These are phyloP conservation scores for Pleurotus ostreatus DNA, from an alignment of 768 basidiomycete genomes.

Conservation along the genomic window DNA sequence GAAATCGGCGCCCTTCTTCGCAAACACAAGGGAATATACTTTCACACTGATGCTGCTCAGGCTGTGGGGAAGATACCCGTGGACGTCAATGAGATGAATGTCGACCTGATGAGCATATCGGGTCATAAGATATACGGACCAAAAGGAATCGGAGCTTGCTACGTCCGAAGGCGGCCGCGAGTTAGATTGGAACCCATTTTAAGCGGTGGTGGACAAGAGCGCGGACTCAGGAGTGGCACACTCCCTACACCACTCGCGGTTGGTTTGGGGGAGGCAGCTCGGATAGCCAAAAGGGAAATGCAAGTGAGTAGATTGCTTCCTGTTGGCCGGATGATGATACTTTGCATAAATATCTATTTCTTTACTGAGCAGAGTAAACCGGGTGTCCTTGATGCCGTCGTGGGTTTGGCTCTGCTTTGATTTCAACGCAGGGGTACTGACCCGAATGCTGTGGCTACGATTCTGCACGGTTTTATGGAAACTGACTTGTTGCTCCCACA, in stretches of 20 bases:
- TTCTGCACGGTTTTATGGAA: not conserved
- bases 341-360: conserved; percentile 20
- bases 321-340: conserved; percentile 37
- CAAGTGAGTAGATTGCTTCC: conserved; percentile 52
- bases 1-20: conserved; percentile 87
- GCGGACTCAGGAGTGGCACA: conserved; percentile 93
- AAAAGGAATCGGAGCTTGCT: conserved; percentile 92
- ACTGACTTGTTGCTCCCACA: conserved; percentile 30
- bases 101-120: conserved; percentile 94
- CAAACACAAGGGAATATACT: conserved; percentile 85
- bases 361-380: not conserved
- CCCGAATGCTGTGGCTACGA: not conserved
- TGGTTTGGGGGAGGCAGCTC: conserved; percentile 91
- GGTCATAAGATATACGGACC: conserved; percentile 99
- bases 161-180: conserved; percentile 87
- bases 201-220: conserved; percentile 95
- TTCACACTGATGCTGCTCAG: conserved; percentile 98
- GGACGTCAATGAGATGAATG: conserved; percentile 92
- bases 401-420: conserved; percentile 55
- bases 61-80: conserved; percentile 88
- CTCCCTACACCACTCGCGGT: conserved; percentile 84
- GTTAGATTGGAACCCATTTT: conserved; percentile 94
- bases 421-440: conserved; percentile 94
- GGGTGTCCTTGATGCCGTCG: not conserved
- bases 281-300: conserved; percentile 92